These are phyloP conservation scores for Laguncularia racemosa DNA, from an alignment of 345 rosid species.

Conservation along the genomic window DNA sequence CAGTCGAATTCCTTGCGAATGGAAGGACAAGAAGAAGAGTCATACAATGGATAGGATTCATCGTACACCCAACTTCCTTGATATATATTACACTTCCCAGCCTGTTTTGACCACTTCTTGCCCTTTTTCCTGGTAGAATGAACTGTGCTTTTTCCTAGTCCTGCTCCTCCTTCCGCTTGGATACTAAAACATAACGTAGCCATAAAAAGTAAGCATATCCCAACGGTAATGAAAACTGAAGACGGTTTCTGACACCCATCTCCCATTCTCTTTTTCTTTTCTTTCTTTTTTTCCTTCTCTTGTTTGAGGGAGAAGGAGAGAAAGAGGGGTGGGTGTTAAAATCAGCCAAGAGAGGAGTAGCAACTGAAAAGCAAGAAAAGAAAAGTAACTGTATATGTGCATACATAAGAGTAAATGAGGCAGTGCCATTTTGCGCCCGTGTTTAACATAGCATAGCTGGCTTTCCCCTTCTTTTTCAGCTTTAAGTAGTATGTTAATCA, in stretches of 20 bases:
- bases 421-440: too few relatives aligned
- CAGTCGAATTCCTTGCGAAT: slow-evolving; percentile 81
- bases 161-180: slow-evolving; percentile 1
- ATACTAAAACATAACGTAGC: neutral
- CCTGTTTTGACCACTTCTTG: neutral
- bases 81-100: slow-evolving; percentile 39
- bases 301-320: neutral
- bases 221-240: too few relatives aligned
- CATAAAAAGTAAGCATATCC: neutral
- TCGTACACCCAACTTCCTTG: slow-evolving; percentile 74
- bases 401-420: too few relatives aligned
- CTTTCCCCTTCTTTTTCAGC: too few relatives aligned
- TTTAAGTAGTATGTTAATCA: too few relatives aligned
- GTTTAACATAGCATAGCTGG: too few relatives aligned
- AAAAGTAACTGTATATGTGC: too few relatives aligned
- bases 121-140: neutral
- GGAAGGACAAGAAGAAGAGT: slow-evolving; percentile 59
- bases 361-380: too few relatives aligned
- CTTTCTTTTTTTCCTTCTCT: neutral
- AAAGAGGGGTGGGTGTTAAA: too few relatives aligned
- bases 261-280: neutral
- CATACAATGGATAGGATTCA: slow-evolving; percentile 54
- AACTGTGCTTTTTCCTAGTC: neutral
- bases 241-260: slow-evolving; percentile 1
- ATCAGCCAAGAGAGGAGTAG: too few relatives aligned